A percentile compares a stretch with the other conserved stretches of the same genome.
Conservation (phyloP, 495 filamentous ascomycete genomes). For the Usnea hakonensis region DNA sequence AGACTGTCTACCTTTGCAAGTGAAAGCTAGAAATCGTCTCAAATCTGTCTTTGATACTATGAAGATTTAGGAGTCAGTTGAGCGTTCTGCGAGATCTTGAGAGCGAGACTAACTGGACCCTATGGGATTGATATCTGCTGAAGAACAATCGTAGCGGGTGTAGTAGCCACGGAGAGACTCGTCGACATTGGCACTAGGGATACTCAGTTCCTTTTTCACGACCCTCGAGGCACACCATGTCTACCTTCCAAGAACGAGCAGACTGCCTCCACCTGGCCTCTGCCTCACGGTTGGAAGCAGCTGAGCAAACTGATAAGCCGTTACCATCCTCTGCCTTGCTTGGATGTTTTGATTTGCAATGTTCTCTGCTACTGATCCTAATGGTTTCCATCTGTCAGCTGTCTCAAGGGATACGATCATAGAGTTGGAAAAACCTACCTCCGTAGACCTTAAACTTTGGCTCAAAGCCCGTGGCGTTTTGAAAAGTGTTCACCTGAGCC, state of each 20-base stretch:
- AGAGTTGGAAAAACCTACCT: too few species aligned
- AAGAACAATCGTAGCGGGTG: slow-evolving; percentile 60
- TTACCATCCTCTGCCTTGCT: slow-evolving; percentile 72
- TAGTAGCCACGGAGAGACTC: slow-evolving; percentile 50
- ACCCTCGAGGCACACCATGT: too few species aligned
- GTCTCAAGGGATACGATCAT: too few species aligned
- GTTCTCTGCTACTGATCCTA: slow-evolving; percentile 50
- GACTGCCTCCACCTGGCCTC: slow-evolving; percentile 43
- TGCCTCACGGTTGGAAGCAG: slow-evolving; percentile 51
- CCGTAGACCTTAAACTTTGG: slow-evolving; percentile 66
- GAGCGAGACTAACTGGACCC: slow-evolving; percentile 3
- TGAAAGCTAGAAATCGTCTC: slow-evolving; percentile 68
- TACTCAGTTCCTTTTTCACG: too few species aligned
- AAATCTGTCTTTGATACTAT: slow-evolving; percentile 44
- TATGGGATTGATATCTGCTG: slow-evolving; percentile 29
- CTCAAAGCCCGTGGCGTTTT: slow-evolving; percentile 44
- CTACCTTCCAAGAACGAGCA: slow-evolving; percentile 59
- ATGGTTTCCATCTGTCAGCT: too few species aligned
- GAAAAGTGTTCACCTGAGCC: slow-evolving; percentile 48
- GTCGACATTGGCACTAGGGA: slow-evolving; percentile 55
- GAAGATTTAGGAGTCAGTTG: too few species aligned
- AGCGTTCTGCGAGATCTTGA: too few species aligned
- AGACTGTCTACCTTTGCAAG: too few species aligned
- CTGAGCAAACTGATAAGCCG: slow-evolving; percentile 61
- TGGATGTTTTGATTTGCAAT: slow-evolving; percentile 77